These are phyloP conservation scores for Wickerhamomyces chambardii DNA, from an alignment of 805 yeast genomes.

Conservation along the genomic window DNA sequence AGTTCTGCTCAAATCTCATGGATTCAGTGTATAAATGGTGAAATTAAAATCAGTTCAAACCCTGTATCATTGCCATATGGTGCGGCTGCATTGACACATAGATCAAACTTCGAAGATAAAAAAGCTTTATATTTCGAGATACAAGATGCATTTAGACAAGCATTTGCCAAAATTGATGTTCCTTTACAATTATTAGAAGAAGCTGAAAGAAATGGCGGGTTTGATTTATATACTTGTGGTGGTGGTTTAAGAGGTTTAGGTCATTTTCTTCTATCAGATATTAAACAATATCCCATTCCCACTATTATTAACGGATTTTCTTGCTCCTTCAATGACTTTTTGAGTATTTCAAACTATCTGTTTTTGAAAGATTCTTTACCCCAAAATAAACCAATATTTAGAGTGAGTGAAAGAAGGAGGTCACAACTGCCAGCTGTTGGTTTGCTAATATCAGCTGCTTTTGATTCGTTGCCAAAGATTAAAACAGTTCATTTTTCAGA, in stretches of 20 bases:
- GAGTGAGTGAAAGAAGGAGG: slow-evolving; percentile 58
- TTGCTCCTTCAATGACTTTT: slow-evolving; percentile 42
- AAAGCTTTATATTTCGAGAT: slow-evolving; percentile 45
- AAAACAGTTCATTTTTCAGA: slow-evolving; percentile 61
- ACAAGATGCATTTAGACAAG: slow-evolving; percentile 37
- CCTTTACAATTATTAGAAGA: slow-evolving; percentile 41
- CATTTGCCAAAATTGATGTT: slow-evolving; percentile 39
- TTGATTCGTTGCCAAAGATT: slow-evolving; percentile 50
- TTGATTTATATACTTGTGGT: slow-evolving; percentile 58
- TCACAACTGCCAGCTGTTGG: slow-evolving; percentile 66
- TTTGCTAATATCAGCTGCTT: slow-evolving; percentile 49
- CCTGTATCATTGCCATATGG: slow-evolving; percentile 70
- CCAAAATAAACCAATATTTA: slow-evolving; percentile 37
- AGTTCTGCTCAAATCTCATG: slow-evolving; percentile 64
- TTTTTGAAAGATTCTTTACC: slow-evolving; percentile 41
- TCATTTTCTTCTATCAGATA: slow-evolving; percentile 42
- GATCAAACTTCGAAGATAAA: slow-evolving; percentile 42
- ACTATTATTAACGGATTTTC: slow-evolving; percentile 65
- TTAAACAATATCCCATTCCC: slow-evolving; percentile 55
- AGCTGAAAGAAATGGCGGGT: slow-evolving; percentile 50
- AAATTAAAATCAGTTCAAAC: slow-evolving; percentile 39
- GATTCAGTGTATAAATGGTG: slow-evolving; percentile 51
- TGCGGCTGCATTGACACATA: slow-evolving; percentile 55
- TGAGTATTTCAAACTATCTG: slow-evolving; percentile 40
- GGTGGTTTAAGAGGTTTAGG: slow-evolving; percentile 72